Evolutionary conservation across 192 early-diverging fungal genomes (phyloP).

Genomic region (Spinellus fusiger): DNA sequence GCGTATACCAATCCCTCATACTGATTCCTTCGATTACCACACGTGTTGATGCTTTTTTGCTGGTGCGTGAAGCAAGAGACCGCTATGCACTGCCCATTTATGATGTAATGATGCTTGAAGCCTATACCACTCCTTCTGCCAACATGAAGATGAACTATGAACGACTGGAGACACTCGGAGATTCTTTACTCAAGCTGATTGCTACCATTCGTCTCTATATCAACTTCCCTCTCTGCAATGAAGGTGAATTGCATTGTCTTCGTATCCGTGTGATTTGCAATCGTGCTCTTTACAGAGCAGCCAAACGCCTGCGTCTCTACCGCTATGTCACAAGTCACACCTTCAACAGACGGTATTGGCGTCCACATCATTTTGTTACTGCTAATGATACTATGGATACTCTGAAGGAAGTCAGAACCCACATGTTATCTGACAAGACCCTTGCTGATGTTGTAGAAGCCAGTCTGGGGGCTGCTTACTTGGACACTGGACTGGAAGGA

Average conservation of each 20-base stretch:
- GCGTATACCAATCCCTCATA: constrained; percentile 34
- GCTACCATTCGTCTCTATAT: constrained; percentile 72
- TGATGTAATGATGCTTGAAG: constrained; percentile 48
- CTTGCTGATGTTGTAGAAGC: constrained; percentile 86
- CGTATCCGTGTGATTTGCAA: constrained; percentile 78
- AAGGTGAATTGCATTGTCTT: constrained; percentile 71
- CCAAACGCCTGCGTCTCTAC: constrained; percentile 47
- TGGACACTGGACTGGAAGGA: constrained; percentile 47
- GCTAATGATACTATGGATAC: constrained; percentile 15
- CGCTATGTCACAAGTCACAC: constrained; percentile 55
- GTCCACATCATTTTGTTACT: constrained; percentile 37
- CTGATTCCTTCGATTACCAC: constrained; percentile 59
- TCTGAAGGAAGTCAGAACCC: constrained; percentile 18
- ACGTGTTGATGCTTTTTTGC: constrained; percentile 53
- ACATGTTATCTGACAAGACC: constrained; percentile 73
- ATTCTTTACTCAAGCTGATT: constrained; percentile 81
- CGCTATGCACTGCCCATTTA: constrained; percentile 34
- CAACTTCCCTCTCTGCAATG: constrained; percentile 62
- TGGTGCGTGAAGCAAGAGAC: constrained; percentile 37
- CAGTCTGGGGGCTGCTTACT: constrained; percentile 67
- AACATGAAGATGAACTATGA: constrained; percentile 73
- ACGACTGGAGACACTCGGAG: constrained; percentile 80
- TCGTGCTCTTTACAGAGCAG: constrained; percentile 52
- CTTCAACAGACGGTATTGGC: constrained; percentile 55
- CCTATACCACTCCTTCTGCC: constrained; percentile 70